Conservation (phyloP, 2,329 filamentous ascomycete species). For the Diaporthe sp. region DNA sequence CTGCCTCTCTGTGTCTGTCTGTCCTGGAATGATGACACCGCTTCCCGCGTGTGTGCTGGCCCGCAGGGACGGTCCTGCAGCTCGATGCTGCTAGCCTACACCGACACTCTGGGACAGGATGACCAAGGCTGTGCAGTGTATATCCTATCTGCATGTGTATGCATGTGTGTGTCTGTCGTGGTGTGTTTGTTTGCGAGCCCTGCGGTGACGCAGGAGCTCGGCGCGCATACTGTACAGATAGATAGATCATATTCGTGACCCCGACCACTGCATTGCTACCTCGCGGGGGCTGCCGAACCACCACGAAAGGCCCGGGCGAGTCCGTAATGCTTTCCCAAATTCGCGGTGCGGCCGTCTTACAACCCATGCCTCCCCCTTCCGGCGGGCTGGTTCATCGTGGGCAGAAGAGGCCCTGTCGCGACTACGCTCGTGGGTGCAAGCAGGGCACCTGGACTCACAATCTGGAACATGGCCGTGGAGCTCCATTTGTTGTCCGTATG, state of each 20-base stretch:
- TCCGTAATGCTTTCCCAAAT: background rate
- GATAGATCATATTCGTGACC: slow-evolving; percentile 3
- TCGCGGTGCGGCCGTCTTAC: slow-evolving; percentile 24
- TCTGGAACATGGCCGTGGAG: background rate
- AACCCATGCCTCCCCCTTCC: background rate
- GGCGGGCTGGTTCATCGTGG: background rate
- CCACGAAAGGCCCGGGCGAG: background rate
- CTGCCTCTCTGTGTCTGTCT: background rate
- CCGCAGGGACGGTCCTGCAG: slow-evolving; percentile 15
- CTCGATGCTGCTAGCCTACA: slow-evolving; percentile 8
- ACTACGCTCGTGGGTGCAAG: background rate
- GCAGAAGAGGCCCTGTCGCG: background rate
- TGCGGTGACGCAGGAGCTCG: slow-evolving; percentile 1
- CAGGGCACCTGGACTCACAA: background rate
- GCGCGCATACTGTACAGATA: background rate
- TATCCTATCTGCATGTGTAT: background rate
- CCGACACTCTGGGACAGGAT: slow-evolving; percentile 28
- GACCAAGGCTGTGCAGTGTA: slow-evolving; percentile 22
- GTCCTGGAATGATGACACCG: slow-evolving; percentile 18
- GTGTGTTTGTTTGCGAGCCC: background rate
- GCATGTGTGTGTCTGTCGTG: background rate
- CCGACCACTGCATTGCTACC: background rate
- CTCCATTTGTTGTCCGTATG: too few relatives aligned
- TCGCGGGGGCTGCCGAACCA: background rate
- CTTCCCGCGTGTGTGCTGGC: background rate